phyloP scores from a whole-genome alignment of 2,329 filamentous ascomycete genomes.

The Cladosporium sp. region DNA sequence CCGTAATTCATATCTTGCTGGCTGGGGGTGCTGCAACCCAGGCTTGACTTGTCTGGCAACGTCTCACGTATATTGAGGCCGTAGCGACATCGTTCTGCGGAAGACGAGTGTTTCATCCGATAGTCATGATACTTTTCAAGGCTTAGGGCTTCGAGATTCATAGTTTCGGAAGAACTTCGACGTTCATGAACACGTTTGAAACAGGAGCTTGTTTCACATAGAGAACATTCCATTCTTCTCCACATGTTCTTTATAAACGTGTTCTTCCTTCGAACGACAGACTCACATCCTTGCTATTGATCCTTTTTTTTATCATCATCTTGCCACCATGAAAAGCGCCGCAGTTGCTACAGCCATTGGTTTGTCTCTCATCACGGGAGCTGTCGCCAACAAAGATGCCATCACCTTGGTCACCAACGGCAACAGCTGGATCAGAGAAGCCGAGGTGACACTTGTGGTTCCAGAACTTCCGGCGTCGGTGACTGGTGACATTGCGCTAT shows the following conservation, averaged over 20 bases:
- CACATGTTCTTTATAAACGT: not conserved
- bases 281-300: not conserved
- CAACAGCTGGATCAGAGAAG: slow-evolving; percentile 1
- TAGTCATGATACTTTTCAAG: not conserved
- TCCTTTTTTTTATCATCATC: not conserved
- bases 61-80: not conserved
- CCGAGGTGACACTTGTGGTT: not conserved
- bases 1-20: not conserved
- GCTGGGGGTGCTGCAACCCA: not conserved
- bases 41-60: not conserved
- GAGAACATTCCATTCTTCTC: not conserved
- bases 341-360: not conserved
- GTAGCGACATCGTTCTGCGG: not conserved
- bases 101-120: not conserved
- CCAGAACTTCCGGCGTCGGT: not conserved
- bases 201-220: not conserved
- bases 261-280: not conserved
- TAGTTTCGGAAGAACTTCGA: not conserved
- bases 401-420: not conserved
- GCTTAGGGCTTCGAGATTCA: not conserved
- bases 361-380: not conserved
- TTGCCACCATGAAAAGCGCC: not conserved
- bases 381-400: slow-evolving; percentile 1
- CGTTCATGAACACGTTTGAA: not conserved
- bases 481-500: slow-evolving; percentile 6